A percentile compares a stretch with the other conserved stretches of the same genome.
phyloP scores from a whole-genome alignment of 495 filamentous ascomycete genomes.

The Xylaria curta region DNA sequence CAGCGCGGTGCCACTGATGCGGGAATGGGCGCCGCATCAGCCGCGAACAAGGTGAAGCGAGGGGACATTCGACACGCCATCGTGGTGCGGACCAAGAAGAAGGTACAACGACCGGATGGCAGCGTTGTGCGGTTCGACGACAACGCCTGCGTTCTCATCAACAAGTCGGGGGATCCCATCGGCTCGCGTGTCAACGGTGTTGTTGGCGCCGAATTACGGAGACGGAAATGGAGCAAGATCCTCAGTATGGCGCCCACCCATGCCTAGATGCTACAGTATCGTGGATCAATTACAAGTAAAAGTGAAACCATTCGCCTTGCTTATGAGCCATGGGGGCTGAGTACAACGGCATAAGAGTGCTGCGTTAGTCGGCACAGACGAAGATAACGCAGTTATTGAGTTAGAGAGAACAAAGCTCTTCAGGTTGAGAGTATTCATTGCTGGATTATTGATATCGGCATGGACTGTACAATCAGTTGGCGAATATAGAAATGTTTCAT shows the following conservation, averaged over 20 bases:
- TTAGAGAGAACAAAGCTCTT: background rate
- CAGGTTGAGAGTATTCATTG: background rate
- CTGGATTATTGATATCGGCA: background rate
- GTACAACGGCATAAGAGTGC: background rate
- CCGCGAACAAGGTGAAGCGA: constrained; percentile 90
- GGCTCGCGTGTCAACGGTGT: constrained; percentile 91
- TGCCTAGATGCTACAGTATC: constrained; percentile 59
- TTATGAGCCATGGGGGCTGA: background rate
- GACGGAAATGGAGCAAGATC: constrained; percentile 96
- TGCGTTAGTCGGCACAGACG: background rate
- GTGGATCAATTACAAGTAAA: background rate
- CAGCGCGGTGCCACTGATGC: constrained; percentile 69
- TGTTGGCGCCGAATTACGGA: constrained; percentile 83
- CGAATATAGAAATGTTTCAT: constrained; percentile 12
- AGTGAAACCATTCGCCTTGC: background rate
- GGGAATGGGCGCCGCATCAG: constrained; percentile 62
- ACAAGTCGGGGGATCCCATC: constrained; percentile 95
- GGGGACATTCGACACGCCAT: constrained; percentile 97
- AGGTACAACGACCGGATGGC: constrained; percentile 84
- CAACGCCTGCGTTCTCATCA: constrained; percentile 97
- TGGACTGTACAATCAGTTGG: constrained; percentile 16
- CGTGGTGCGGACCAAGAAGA: constrained; percentile 88
- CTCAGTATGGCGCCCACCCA: constrained; percentile 94
- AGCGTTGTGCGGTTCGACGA: constrained; percentile 93
- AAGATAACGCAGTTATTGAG: constrained; percentile 2